Percentiles rank a stretch among this genome's conserved stretches.
Evolutionary conservation across 805 yeast genomes (phyloP).

Genomic region (Metschnikowia similis): DNA sequence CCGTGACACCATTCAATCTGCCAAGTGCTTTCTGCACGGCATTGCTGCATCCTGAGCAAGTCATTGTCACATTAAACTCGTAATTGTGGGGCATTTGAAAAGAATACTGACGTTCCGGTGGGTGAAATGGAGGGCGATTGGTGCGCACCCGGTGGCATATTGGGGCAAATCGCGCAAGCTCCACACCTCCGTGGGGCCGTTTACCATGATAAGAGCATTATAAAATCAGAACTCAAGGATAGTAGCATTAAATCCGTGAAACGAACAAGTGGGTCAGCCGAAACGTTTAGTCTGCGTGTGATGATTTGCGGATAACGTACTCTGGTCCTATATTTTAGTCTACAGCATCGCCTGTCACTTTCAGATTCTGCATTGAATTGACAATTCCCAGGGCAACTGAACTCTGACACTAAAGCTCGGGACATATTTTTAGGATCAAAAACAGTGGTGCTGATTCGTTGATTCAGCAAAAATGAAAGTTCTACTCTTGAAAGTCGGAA

Average conservation of each 20-base stretch:
- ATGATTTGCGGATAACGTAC: too few relatives aligned
- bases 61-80: conserved; percentile 78
- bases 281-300: too few relatives aligned
- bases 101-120: not conserved
- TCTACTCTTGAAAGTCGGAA: not conserved
- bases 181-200: not conserved
- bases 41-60: conserved; percentile 82
- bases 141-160: not conserved
- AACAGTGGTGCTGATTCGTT: too few relatives aligned
- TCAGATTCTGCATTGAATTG: too few relatives aligned
- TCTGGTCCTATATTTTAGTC: too few relatives aligned
- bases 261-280: too few relatives aligned
- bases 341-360: too few relatives aligned
- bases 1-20: conserved; percentile 68
- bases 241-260: too few relatives aligned
- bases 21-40: conserved; percentile 78
- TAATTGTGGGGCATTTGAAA: conserved; percentile 38
- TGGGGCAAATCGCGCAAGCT: conserved; percentile 3
- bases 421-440: too few relatives aligned
- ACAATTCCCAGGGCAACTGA: too few relatives aligned
- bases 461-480: not conserved
- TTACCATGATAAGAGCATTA: not conserved
- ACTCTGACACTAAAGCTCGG: too few relatives aligned
- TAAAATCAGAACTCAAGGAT: not conserved
- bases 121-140: not conserved